Conservation (phyloP, 2,329 filamentous ascomycete genomes). For the Cytospora chrysosperma region DNA sequence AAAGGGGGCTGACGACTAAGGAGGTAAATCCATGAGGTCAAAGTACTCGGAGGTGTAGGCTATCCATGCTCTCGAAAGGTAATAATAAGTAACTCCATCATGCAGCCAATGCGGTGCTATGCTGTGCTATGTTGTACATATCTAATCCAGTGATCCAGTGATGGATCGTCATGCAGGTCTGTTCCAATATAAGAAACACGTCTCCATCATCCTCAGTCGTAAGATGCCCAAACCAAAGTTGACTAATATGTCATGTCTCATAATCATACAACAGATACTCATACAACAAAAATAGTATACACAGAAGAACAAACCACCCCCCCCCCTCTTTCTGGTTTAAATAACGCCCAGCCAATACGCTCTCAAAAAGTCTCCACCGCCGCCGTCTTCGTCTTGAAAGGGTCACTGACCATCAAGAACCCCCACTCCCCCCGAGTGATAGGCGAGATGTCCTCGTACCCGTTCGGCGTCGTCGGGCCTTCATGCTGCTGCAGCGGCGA, state of each 20-base stretch:
- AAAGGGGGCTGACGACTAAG: not conserved
- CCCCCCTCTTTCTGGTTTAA: too few relatives aligned
- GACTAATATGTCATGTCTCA: too few relatives aligned
- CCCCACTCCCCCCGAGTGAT: conserved; percentile 63
- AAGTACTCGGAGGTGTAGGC: not conserved
- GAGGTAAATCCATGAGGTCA: not conserved
- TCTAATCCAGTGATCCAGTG: not conserved
- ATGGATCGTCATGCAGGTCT: not conserved
- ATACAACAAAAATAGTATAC: not conserved
- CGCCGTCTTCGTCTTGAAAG: conserved; percentile 45
- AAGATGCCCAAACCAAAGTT: too few relatives aligned
- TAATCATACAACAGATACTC: not conserved
- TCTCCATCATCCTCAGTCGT: not conserved
- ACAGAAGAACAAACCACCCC: not conserved
- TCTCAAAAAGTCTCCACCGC: conserved; percentile 52
- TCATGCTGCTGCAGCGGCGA: conserved; percentile 27
- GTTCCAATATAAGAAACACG: not conserved
- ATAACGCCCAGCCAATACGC: too few relatives aligned
- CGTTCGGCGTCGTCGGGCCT: conserved; percentile 57
- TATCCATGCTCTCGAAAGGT: not conserved
- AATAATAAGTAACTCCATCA: not conserved
- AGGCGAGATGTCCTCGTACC: conserved; percentile 61
- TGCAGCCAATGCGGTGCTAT: not conserved
- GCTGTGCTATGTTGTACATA: not conserved
- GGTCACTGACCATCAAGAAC: conserved; percentile 53